phyloP scores from a whole-genome alignment of 2,329 filamentous ascomycete genomes.

The Conoideocrella luteorostrata region DNA sequence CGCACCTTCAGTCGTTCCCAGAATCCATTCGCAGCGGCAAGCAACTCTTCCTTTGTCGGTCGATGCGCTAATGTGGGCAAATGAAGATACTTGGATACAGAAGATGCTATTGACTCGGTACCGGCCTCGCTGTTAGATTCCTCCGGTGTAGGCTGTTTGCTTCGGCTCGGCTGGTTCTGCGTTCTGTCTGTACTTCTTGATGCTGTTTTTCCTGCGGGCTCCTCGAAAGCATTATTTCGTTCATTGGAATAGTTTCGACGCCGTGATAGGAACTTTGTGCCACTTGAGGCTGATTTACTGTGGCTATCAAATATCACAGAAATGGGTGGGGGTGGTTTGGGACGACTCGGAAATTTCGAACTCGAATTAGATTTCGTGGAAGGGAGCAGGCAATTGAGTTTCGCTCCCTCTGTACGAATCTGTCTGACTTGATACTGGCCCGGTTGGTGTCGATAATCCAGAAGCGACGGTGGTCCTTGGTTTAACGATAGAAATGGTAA shows the following conservation, averaged over 20 bases:
- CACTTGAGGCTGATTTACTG: not conserved
- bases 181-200: not conserved
- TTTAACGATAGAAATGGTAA: not conserved
- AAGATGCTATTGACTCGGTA: constrained; percentile 39
- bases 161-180: not conserved
- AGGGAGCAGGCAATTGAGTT: not conserved
- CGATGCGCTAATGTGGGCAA: constrained; percentile 70
- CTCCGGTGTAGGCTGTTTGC: constrained; percentile 1
- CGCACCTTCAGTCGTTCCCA: constrained; percentile 84
- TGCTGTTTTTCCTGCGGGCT: not conserved
- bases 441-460: not conserved
- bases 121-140: constrained; percentile 13
- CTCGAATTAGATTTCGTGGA: not conserved
- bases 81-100: constrained; percentile 54
- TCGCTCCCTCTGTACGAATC: too few species aligned
- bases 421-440: not conserved
- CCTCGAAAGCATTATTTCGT: not conserved
- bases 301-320: not conserved
- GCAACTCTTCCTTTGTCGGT: constrained; percentile 86
- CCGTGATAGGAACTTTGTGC: not conserved
- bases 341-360: not conserved
- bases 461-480: constrained; percentile 6
- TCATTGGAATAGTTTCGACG: not conserved
- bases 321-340: not conserved
- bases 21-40: constrained; percentile 87